phyloP scores from a whole-genome alignment of 2,329 filamentous ascomycete genomes.

The Meredithiella fracta region DNA sequence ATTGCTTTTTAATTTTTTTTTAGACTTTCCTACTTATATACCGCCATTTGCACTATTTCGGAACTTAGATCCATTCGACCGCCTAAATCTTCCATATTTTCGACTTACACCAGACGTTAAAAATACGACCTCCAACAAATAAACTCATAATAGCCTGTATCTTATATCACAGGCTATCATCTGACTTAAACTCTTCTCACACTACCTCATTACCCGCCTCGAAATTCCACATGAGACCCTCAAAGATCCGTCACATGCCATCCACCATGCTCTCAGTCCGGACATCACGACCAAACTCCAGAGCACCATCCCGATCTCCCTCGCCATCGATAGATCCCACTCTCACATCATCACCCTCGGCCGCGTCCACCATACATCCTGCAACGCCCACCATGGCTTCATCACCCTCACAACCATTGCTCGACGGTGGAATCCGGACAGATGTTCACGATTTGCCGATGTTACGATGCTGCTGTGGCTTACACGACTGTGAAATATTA shows the following conservation, averaged over 20 bases:
- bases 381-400: slow-evolving; percentile 6
- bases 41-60: background rate
- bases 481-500: slow-evolving; percentile 60
- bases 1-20: background rate
- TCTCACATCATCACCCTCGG: slow-evolving; percentile 8
- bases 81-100: background rate
- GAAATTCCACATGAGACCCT: background rate
- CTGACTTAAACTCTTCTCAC: background rate
- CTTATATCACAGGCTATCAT: background rate
- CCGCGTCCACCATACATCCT: slow-evolving; percentile 7
- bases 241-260: slow-evolving; percentile 4
- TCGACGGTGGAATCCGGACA: background rate
- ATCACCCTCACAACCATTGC: background rate
- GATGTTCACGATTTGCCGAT: slow-evolving; percentile 18
- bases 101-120: background rate
- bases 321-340: slow-evolving; percentile 8
- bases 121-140: background rate
- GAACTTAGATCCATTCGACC: background rate
- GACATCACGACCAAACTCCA: slow-evolving; percentile 4
- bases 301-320: slow-evolving; percentile 5
- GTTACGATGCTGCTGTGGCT: slow-evolving; percentile 72
- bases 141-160: background rate
- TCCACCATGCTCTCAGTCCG: slow-evolving; percentile 3
- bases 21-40: background rate
- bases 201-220: background rate